Base-by-base conservation (phyloP, 768 basidiomycete species). In the Asterophora lycoperdoides region DNA sequence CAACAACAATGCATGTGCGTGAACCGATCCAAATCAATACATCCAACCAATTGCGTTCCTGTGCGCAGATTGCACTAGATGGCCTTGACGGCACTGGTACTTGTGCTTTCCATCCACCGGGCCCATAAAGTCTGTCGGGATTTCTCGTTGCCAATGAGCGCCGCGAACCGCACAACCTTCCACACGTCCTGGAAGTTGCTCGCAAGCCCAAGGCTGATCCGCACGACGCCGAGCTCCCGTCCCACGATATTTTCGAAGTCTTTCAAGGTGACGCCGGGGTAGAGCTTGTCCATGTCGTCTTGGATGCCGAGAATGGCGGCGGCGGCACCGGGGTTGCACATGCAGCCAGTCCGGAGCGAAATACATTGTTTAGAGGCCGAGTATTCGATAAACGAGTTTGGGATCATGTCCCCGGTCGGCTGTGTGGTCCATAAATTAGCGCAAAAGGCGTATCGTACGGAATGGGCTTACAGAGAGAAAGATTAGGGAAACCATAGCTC, bases 251-350 rank as follows among this genome's bases (percentile, higher is more conserved):
- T 64, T 63, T 88, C 82, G 54, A 89, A 81, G 29, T 82, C 82
- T 19, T 70, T 67, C 41, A 85, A 70, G 5, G 80, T 83, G 34
- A 80, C 74, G 4, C 84, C 84, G 1, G 73, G 68, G 52, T 74
- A 79, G 0, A 89, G 73, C 11, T 62, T 67, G 5, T 71, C 68
- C 87, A 89, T 90, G 49, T 82, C 74, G 15, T 76, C 71, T 49
- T 81, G 68, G 26, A 89, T 76, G 0, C 82, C 83, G 4, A 90
- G 73, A 13, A 92, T 67, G 4, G 84, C 78, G 1, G 86, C 81
- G 0, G 88, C 86, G 14, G 82, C 89, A 8, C 90, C 90, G 13
- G 89, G 87, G 55, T 92, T 93, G 61, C 90, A 93, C 80, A 91
- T 84, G 63, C 89, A 93, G 0, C 89, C 89, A 2, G 89, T 88